These are phyloP conservation scores for Priceomyces fermenticarens DNA, from an alignment of 805 yeast genomes.

Conservation along the genomic window DNA sequence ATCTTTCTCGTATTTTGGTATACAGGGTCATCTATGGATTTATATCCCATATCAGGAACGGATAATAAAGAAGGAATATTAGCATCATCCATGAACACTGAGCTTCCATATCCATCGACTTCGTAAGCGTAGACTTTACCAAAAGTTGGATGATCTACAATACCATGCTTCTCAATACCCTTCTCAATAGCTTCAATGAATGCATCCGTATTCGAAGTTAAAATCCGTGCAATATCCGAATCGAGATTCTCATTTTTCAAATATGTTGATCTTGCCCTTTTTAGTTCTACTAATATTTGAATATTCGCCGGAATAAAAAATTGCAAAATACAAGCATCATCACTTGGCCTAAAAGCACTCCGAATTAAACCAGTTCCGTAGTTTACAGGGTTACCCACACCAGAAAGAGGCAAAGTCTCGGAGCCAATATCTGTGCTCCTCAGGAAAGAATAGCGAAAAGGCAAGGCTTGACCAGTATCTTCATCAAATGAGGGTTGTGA, in stretches of 20 bases:
- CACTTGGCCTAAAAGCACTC: conserved; percentile 85
- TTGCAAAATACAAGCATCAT: conserved; percentile 79
- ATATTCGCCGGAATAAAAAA: conserved; percentile 86
- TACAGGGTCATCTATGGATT: conserved; percentile 47
- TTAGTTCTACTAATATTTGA: conserved; percentile 63
- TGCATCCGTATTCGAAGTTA: conserved; percentile 21
- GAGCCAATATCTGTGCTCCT: conserved; percentile 72
- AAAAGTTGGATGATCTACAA: conserved; percentile 61
- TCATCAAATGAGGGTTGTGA: conserved; percentile 57
- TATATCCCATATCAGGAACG: conserved; percentile 74
- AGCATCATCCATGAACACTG: conserved; percentile 83
- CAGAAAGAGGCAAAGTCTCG: conserved; percentile 76
- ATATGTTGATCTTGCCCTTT: conserved; percentile 23
- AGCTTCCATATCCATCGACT: conserved; percentile 81
- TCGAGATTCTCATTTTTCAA: conserved; percentile 12
- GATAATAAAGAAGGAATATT: conserved; percentile 80
- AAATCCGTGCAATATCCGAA: conserved; percentile 6
- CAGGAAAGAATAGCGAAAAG: conserved; percentile 63
- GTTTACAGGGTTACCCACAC: conserved; percentile 82
- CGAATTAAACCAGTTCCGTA: conserved; percentile 67
- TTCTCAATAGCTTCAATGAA: conserved; percentile 42
- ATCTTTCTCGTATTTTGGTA: conserved; percentile 78
- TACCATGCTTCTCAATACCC: conserved; percentile 64
- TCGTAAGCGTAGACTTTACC: conserved; percentile 87
- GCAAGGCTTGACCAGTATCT: conserved; percentile 44